A percentile compares a stretch with the other conserved stretches of the same genome.
Conservation (phyloP, 2,329 filamentous ascomycete species). For the Trichoderma harzianum region DNA sequence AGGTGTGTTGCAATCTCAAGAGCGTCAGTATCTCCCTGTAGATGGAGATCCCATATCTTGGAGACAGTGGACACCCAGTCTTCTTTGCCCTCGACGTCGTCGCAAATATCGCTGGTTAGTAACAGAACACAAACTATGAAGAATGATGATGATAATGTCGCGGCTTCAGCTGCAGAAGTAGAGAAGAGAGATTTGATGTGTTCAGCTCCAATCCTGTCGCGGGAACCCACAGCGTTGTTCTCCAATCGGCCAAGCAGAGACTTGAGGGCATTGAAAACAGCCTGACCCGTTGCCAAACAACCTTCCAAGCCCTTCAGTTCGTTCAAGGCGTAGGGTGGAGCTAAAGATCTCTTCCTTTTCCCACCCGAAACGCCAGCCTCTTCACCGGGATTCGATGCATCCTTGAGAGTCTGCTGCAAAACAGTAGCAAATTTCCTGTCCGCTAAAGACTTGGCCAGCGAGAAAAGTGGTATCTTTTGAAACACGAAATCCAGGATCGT, state of each 20-base stretch:
- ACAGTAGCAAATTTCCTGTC: conserved; percentile 66
- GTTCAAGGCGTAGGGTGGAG: conserved; percentile 37
- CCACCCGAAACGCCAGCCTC: conserved; percentile 22
- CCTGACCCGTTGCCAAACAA: conserved; percentile 46
- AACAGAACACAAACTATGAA: conserved; percentile 44
- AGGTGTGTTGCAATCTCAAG: conserved; percentile 48
- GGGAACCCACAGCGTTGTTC: conserved; percentile 34
- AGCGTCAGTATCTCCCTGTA: conserved; percentile 47
- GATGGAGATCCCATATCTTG: conserved; percentile 52
- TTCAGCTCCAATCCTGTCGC: conserved; percentile 52
- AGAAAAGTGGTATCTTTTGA: conserved; percentile 63
- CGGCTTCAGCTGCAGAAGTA: conserved; percentile 45
- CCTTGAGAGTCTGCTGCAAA: conserved; percentile 62
- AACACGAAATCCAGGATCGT: conserved; percentile 59
- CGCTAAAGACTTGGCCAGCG: conserved; percentile 66
- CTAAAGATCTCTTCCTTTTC: conserved; percentile 46
- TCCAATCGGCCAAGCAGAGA: conserved; percentile 47
- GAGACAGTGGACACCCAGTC: conserved; percentile 47
- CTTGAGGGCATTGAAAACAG: conserved; percentile 46
- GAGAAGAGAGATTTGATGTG: conserved; percentile 57
- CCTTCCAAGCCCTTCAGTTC: conserved; percentile 38
- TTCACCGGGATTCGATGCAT: conserved; percentile 41
- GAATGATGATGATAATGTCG: conserved; percentile 44
- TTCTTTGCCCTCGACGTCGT: conserved; percentile 37
- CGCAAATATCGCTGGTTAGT: conserved; percentile 31